A percentile compares a stretch with the other conserved stretches of the same genome.
phyloP scores from a whole-genome alignment of 371 early-diverging fungal genomes.

The Gilbertella persicaria region DNA sequence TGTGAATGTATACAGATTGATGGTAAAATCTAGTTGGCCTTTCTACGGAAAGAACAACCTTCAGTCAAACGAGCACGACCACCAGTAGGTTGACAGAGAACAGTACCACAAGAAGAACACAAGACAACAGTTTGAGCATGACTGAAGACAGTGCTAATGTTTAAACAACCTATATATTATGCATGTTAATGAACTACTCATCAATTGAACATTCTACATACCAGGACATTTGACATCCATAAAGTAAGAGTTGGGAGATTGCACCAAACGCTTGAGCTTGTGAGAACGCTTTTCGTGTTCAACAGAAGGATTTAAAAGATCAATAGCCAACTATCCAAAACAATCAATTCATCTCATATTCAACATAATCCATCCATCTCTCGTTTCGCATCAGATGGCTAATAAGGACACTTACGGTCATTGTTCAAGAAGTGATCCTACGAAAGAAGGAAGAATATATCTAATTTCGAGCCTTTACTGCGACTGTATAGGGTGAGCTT shows the following conservation, averaged over 20 bases:
- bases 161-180: conserved; percentile 77
- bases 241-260: conserved; percentile 98
- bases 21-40: conserved; percentile 34
- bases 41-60: conserved; percentile 57
- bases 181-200: not conserved
- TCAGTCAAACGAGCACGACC: conserved; percentile 96
- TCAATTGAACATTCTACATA: conserved; percentile 18
- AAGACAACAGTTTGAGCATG: conserved; percentile 98
- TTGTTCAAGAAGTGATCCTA: conserved; percentile 28
- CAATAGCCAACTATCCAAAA: conserved; percentile 85
- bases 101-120: conserved; percentile 92
- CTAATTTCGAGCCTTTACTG: not conserved
- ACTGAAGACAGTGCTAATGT: conserved; percentile 96
- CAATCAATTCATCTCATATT: not conserved
- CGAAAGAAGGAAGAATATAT: conserved; percentile 17
- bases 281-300: conserved; percentile 88
- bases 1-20: not conserved
- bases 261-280: conserved; percentile 99
- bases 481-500: too few relatives aligned
- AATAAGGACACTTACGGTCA: conserved; percentile 16
- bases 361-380: not conserved
- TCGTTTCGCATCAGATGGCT: not conserved
- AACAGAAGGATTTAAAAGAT: conserved; percentile 97
- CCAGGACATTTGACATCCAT: conserved; percentile 99
- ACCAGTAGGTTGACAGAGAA: conserved; percentile 98